Conservation (phyloP, 768 basidiomycete genomes). For the Lactifluus piperatus region DNA sequence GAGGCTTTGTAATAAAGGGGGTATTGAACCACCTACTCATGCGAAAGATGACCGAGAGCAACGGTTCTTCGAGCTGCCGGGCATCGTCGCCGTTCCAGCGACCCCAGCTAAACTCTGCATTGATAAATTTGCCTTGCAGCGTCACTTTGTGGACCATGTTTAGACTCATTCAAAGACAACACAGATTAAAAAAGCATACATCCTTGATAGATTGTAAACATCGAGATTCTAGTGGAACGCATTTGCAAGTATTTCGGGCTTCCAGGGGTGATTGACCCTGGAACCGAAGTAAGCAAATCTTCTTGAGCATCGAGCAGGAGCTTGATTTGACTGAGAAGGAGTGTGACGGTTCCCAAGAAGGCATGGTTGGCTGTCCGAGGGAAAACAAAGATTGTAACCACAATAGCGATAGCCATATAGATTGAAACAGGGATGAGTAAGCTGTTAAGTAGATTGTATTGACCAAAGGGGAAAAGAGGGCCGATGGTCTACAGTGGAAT, state of each 20-base stretch:
- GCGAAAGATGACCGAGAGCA: constrained; percentile 30
- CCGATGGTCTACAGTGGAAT: constrained; percentile 31
- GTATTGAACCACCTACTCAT: constrained; percentile 24
- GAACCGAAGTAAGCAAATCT: constrained; percentile 22
- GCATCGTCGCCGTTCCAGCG: constrained; percentile 40
- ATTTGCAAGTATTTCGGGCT: constrained; percentile 22
- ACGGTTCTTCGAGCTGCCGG: constrained; percentile 29
- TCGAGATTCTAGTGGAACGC: constrained; percentile 17
- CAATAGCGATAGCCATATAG: constrained; percentile 42
- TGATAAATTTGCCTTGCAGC: constrained; percentile 29
- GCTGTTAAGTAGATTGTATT: constrained; percentile 36
- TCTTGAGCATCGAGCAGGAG: constrained; percentile 29
- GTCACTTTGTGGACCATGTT: constrained; percentile 24
- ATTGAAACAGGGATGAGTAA: constrained; percentile 37
- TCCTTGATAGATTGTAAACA: constrained; percentile 25
- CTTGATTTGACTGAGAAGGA: constrained; percentile 27
- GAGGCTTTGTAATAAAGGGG: not conserved
- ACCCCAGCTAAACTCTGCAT: constrained; percentile 38
- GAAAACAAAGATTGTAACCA: constrained; percentile 39
- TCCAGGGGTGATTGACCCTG: constrained; percentile 22
- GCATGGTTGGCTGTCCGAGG: constrained; percentile 43
- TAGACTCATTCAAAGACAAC: not conserved
- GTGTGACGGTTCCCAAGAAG: constrained; percentile 27
- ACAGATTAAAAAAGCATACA: constrained; percentile 21
- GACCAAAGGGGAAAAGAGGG: constrained; percentile 39